Conservation (phyloP, 2,329 filamentous ascomycete species). For the Acrodontium crateriforme region DNA sequence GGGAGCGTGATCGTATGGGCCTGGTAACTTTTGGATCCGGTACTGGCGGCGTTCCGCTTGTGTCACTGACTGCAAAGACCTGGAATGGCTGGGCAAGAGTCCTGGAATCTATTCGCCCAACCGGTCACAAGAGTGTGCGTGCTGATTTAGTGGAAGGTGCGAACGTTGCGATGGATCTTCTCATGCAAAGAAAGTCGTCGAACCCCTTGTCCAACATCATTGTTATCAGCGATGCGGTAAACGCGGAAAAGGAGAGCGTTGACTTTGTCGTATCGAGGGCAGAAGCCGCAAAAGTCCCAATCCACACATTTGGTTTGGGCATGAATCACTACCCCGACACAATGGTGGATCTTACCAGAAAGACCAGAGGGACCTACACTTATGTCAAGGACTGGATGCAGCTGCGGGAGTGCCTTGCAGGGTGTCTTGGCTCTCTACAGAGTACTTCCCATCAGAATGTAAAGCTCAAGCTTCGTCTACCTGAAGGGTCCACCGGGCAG, state of each 20-base stretch:
- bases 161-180: conserved; percentile 93
- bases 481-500: conserved; percentile 91
- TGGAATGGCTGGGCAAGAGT: conserved; percentile 88
- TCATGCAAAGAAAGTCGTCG: conserved; percentile 94
- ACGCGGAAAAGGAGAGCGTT: conserved; percentile 84
- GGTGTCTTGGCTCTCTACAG: conserved; percentile 82
- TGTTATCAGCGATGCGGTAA: conserved; percentile 93
- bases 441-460: conserved; percentile 96
- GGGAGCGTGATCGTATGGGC: conserved; percentile 91
- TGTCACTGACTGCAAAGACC: conserved; percentile 94
- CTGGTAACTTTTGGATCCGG: conserved; percentile 94
- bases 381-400: conserved; percentile 99
- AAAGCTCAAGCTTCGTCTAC: conserved; percentile 83
- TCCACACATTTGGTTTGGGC: conserved; percentile 91
- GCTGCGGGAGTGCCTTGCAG: conserved; percentile 88
- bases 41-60: conserved; percentile 79
- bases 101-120: conserved; percentile 74
- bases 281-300: conserved; percentile 94
- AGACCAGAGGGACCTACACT: conserved; percentile 92
- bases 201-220: conserved; percentile 93
- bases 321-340: conserved; percentile 97
- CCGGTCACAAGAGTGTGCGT: conserved; percentile 90
- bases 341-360: conserved; percentile 91
- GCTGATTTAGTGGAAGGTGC: conserved; percentile 95
- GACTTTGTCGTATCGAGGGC: conserved; percentile 95